Conservation (phyloP, 768 basidiomycete species). For the Cyclocybe aegerita region DNA sequence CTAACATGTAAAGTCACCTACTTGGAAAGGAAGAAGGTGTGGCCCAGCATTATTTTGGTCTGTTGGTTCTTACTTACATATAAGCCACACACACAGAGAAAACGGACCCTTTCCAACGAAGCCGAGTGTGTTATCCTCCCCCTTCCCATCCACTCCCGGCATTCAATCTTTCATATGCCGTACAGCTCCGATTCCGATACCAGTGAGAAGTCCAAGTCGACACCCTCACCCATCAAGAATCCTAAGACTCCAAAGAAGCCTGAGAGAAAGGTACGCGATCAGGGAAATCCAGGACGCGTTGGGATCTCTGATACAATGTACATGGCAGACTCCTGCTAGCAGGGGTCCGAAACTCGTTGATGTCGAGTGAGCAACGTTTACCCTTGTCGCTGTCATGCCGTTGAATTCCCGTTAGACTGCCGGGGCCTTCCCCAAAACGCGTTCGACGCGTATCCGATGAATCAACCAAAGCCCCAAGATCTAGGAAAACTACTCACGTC, state of each 20-base stretch:
- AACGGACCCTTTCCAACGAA: conserved; percentile 19
- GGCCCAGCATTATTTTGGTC: conserved; percentile 2
- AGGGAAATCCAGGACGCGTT: neutral
- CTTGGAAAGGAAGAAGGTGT: conserved; percentile 35
- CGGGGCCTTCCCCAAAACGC: conserved; percentile 28
- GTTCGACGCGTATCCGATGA: conserved; percentile 20
- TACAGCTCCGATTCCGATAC: conserved; percentile 18
- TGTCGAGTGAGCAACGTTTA: conserved; percentile 16
- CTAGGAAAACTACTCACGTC: conserved; percentile 23
- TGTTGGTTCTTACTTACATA: conserved; percentile 8
- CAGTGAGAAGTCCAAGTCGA: conserved; percentile 11
- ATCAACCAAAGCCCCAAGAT: conserved; percentile 14
- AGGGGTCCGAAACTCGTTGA: conserved; percentile 23
- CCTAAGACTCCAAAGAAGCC: conserved; percentile 13
- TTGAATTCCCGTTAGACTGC: conserved; percentile 20
- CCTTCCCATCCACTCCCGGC: neutral
- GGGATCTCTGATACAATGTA: neutral
- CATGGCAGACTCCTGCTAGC: conserved; percentile 18
- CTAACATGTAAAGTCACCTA: conserved; percentile 27
- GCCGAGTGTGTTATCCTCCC: conserved; percentile 14
- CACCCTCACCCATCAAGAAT: conserved; percentile 9
- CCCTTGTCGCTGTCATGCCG: neutral
- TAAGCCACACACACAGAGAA: conserved; percentile 19
- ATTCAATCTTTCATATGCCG: neutral
- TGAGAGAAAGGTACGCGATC: conserved; percentile 12